Base-by-base conservation (phyloP, 352 stramenopile genomes). In the Thraustochytrium striatum region DNA sequence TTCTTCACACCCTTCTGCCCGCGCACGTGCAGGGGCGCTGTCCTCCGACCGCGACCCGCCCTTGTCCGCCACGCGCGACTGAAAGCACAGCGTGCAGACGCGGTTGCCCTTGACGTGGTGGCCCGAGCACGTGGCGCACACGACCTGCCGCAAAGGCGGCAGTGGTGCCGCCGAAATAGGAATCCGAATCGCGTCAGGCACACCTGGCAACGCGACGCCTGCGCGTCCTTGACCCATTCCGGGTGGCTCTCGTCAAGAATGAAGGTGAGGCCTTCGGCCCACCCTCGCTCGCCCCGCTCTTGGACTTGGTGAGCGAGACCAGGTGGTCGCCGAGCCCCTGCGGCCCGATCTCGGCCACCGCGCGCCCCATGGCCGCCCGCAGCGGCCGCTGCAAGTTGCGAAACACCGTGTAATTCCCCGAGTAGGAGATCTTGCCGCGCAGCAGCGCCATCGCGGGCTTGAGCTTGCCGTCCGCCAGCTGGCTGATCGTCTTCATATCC, bases 141-240 rank as follows among this genome's bases (percentile, higher is more conserved):
- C 35, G 25, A 85, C 72, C 9, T 13, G 44, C 82, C 82, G 57
- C 82, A 85, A 21, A 43, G 69, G 13, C 82, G 50, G 73, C 82
- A 85, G 58, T 85, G 82, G 70, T 85, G 82, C 65, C 83, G 82
- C 8, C 62, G 32, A n/a, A 41, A 33, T n/a, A 79, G 47, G 19
- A 81, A 39, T 2, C 25, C 43, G 61, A 81, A 81, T 3, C 59
- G 36, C 28, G 59, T 11, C 8, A 73, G 57, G 50, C 72, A 81
- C 8, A 57, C 32, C 32, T 47, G 62, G 58, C 72, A 81, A 21
- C 65, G 44, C 16, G 16, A 16, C 47, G 47, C 47, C 11, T 62
- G 30, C 3, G 65, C 65, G 47, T 75, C 30, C 32, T 41, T 58
- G 21, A 61, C 44, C 65, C 65, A 75, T 9, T 41, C 44, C 36